Conservation (phyloP, 208 protist species). For the Wallacemonas collosoma region DNA sequence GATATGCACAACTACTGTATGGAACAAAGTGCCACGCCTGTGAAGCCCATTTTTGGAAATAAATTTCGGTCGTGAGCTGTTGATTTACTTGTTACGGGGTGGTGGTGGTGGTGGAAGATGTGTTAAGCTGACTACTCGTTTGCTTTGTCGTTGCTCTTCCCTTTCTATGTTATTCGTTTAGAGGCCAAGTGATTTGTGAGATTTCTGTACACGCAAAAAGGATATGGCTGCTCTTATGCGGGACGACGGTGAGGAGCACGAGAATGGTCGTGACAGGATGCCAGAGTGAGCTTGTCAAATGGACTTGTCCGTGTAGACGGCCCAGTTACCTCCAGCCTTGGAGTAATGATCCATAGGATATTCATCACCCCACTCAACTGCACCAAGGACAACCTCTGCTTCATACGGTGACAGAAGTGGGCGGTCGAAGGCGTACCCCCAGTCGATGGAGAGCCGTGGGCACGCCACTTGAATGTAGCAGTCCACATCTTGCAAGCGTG, state of each 20-base stretch:
- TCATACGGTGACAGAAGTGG: slow-evolving; percentile 98
- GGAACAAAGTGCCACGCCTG: too few species aligned
- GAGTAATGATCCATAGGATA: slow-evolving; percentile 99
- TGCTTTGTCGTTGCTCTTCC: too few species aligned
- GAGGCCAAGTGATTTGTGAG: too few species aligned
- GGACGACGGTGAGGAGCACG: neutral
- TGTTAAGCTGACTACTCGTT: too few species aligned
- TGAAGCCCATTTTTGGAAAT: too few species aligned
- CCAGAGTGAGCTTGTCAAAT: slow-evolving; percentile 25
- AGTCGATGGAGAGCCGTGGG: slow-evolving; percentile 99
- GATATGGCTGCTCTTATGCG: too few species aligned
- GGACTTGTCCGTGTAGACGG: slow-evolving; percentile 91
- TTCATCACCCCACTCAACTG: slow-evolving; percentile 73
- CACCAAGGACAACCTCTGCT: slow-evolving; percentile 92
- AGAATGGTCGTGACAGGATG: neutral
- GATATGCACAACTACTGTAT: too few species aligned
- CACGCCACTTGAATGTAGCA: slow-evolving; percentile 98
- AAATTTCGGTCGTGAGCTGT: too few species aligned
- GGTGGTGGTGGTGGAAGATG: too few species aligned
- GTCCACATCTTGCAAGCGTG: slow-evolving; percentile 90
- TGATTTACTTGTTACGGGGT: too few species aligned
- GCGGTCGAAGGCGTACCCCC: slow-evolving; percentile 97
- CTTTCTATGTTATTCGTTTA: too few species aligned
- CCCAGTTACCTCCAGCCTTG: slow-evolving; percentile 91
- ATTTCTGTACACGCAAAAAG: too few species aligned